A percentile compares a stretch with the other conserved stretches of the same genome.
phyloP scores from a whole-genome alignment of 495 filamentous ascomycete genomes.

The Podospora pseudocomata region DNA sequence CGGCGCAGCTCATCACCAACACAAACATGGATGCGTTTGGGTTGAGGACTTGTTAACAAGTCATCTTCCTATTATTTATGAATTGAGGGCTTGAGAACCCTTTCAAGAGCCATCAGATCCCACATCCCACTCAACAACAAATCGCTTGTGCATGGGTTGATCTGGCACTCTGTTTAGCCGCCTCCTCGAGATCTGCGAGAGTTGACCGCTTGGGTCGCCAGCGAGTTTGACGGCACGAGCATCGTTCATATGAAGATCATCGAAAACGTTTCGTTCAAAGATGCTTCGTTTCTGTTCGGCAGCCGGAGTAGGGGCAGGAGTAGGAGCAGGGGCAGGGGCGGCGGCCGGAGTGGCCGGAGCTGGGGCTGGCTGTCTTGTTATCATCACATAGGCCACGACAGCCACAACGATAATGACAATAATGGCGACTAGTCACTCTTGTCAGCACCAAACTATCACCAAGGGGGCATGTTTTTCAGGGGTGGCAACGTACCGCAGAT shows the following conservation, averaged over 20 bases:
- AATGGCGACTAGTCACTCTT: constrained; percentile 40
- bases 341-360: constrained; percentile 2
- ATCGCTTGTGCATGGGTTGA: too few relatives aligned
- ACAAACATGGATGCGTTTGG: not conserved
- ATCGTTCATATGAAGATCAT: constrained; percentile 33
- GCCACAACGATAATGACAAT: constrained; percentile 49
- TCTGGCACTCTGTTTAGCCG: not conserved
- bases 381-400: constrained; percentile 45
- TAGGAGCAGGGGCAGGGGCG: not conserved
- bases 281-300: constrained; percentile 28
- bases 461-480: not conserved
- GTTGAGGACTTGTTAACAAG: not conserved
- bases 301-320: constrained; percentile 4
- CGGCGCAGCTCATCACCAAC: not conserved
- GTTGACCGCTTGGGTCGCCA: constrained; percentile 16
- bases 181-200: constrained; percentile 19
- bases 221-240: constrained; percentile 27
- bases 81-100: not conserved
- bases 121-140: too few relatives aligned
- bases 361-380: constrained; percentile 24
- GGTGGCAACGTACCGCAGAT: constrained; percentile 63
- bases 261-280: constrained; percentile 23
- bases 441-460: not conserved
- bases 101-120: too few relatives aligned
- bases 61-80: not conserved